These are phyloP conservation scores for Naganishia vishniacii DNA, from an alignment of 768 basidiomycete genomes.

Conservation along the genomic window DNA sequence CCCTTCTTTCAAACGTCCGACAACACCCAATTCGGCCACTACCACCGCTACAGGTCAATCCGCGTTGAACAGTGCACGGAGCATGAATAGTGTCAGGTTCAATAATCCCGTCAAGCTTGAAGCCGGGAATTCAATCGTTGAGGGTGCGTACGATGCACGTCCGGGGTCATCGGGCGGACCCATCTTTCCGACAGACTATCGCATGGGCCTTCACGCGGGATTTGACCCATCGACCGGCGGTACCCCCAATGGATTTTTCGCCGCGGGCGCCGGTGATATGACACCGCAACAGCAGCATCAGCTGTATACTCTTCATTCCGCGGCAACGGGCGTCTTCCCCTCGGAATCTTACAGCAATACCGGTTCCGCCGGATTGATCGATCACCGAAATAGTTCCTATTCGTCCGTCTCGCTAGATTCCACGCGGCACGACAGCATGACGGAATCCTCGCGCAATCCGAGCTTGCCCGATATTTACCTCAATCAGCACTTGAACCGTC, in stretches of 20 bases:
- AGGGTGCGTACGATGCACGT: neutral
- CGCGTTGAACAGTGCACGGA: slow-evolving; percentile 5
- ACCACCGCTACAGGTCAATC: slow-evolving; percentile 1
- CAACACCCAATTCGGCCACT: slow-evolving; percentile 5
- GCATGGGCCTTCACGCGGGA: neutral
- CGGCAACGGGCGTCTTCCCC: slow-evolving; percentile 5
- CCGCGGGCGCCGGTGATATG: neutral
- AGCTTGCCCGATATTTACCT: slow-evolving; percentile 13
- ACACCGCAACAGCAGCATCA: slow-evolving; percentile 17
- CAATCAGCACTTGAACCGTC: neutral
- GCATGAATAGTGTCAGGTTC: slow-evolving; percentile 12
- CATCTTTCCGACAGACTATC: slow-evolving; percentile 5
- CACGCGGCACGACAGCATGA: slow-evolving; percentile 10
- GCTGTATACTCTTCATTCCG: slow-evolving; percentile 11
- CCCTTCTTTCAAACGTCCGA: slow-evolving; percentile 15
- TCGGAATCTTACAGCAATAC: slow-evolving; percentile 2
- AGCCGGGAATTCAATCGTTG: neutral
- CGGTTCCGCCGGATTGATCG: slow-evolving; percentile 9
- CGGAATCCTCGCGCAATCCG: slow-evolving; percentile 11
- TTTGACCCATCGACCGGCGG: slow-evolving; percentile 11
- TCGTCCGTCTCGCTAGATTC: slow-evolving; percentile 19
- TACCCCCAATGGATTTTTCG: slow-evolving; percentile 6
- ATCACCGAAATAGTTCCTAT: slow-evolving; percentile 22
- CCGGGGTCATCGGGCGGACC: slow-evolving; percentile 15
- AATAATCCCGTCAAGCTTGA: slow-evolving; percentile 7